phyloP scores from a whole-genome alignment of 164 flowering plant genomes.

The Hamamelis virginiana region DNA sequence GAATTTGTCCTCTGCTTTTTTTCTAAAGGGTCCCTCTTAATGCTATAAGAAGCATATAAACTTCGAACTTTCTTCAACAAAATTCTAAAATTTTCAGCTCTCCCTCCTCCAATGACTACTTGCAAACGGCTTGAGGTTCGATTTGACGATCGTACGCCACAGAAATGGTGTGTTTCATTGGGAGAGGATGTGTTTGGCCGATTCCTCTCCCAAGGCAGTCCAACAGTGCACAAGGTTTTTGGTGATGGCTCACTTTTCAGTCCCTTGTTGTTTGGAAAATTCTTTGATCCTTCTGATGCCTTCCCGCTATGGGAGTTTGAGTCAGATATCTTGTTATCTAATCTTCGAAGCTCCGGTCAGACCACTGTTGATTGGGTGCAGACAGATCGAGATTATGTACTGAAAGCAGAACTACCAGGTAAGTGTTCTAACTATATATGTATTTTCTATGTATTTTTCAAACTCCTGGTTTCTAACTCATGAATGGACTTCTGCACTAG shows the following conservation, averaged over 20 bases:
- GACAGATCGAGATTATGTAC: conserved; percentile 61
- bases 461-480: no score
- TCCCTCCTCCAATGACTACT: conserved; percentile 31
- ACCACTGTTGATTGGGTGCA: conserved; percentile 65
- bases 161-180: conserved; percentile 72
- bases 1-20: conserved; percentile 46
- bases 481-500: not conserved
- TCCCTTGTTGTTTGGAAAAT: conserved; percentile 77
- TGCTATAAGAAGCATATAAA: conserved; percentile 23
- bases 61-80: conserved; percentile 12
- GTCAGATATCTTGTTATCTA: conserved; percentile 50
- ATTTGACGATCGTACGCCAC: conserved; percentile 49
- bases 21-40: conserved; percentile 14
- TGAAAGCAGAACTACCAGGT: conserved; percentile 74
- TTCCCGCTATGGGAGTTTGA: conserved; percentile 95
- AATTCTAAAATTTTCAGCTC: not conserved
- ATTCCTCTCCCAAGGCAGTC: conserved; percentile 38
- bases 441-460: no score
- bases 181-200: conserved; percentile 59
- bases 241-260: conserved; percentile 80
- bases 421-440: not conserved
- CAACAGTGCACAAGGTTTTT: conserved; percentile 42
- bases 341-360: conserved; percentile 35
- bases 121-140: conserved; percentile 50
- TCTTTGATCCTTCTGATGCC: conserved; percentile 93